Percentiles rank a stretch among this genome's conserved stretches.
These are phyloP conservation scores for Arthroderma uncinatum DNA, from an alignment of 2,329 filamentous ascomycete genomes.

Conservation along the genomic window DNA sequence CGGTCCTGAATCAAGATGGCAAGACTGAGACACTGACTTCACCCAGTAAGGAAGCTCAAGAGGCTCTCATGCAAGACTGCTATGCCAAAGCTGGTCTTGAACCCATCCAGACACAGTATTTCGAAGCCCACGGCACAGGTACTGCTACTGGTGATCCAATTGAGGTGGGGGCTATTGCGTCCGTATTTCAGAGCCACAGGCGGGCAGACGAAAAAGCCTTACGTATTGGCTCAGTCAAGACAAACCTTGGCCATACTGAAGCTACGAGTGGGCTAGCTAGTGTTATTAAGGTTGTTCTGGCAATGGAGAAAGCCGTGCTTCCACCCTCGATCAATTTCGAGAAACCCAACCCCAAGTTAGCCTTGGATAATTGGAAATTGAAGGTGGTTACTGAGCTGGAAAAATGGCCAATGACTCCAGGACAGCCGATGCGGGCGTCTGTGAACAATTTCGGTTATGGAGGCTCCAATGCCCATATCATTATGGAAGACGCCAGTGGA, in stretches of 20 bases:
- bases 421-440: conserved; percentile 19
- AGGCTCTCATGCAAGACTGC: conserved; percentile 14
- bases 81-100: conserved; percentile 19
- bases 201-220: conserved; percentile 2
- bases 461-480: conserved; percentile 21
- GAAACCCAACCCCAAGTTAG: conserved; percentile 20
- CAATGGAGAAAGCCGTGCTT: conserved; percentile 20
- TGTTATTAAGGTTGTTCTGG: conserved; percentile 20
- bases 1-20: conserved; percentile 19
- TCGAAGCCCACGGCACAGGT: conserved; percentile 30
- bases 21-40: conserved; percentile 17
- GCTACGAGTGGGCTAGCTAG: conserved; percentile 20
- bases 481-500: conserved; percentile 16
- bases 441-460: conserved; percentile 27
- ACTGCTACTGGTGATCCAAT: conserved; percentile 27
- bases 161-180: conserved; percentile 19
- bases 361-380: conserved; percentile 14
- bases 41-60: conserved; percentile 18
- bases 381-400: conserved; percentile 15
- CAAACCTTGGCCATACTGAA: conserved; percentile 22
- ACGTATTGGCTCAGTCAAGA: conserved; percentile 21
- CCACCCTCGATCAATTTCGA: conserved; percentile 22
- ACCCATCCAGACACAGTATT: conserved; percentile 11
- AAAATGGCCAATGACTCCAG: conserved; percentile 19
- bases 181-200: not conserved